Conservation (phyloP, 345 rosid species). For the Aethionema arabicum region DNA sequence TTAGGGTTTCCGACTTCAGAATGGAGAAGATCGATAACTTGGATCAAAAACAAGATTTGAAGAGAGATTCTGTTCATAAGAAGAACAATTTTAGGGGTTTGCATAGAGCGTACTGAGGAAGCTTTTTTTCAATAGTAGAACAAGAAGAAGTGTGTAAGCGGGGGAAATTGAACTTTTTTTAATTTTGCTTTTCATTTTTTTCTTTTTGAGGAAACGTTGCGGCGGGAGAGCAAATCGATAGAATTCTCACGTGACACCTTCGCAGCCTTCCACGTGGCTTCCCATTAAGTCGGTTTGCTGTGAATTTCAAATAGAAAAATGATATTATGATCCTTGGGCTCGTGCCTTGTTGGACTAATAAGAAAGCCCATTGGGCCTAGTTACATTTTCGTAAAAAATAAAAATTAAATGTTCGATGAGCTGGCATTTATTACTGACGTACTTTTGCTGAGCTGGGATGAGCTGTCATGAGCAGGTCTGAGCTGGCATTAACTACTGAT, state of each 20-base stretch:
- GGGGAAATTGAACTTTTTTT: constrained; percentile 16
- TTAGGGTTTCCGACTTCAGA: constrained; percentile 3
- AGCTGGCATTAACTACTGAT: no score
- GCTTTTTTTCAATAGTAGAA: not conserved
- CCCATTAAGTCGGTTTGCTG: no score
- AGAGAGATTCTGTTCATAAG: not conserved
- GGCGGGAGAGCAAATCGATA: constrained; percentile 21
- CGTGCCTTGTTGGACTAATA: no score
- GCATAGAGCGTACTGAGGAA: constrained; percentile 22
- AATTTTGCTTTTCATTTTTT: not conserved
- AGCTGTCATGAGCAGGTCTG: no score
- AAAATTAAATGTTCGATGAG: no score
- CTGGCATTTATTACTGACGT: no score
- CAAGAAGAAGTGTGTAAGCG: not conserved
- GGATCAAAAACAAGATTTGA: not conserved
- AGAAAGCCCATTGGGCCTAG: no score
- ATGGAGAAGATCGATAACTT: constrained; percentile 5
- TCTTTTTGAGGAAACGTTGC: not conserved
- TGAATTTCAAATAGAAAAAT: no score
- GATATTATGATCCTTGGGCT: no score
- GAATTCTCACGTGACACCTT: not conserved
- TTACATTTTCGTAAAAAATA: no score
- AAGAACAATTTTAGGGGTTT: not conserved
- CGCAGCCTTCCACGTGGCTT: no score
- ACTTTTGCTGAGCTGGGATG: no score